Evolutionary conservation across 441 rosid genomes (phyloP).

Genomic region (Euphorbia celastroides): DNA sequence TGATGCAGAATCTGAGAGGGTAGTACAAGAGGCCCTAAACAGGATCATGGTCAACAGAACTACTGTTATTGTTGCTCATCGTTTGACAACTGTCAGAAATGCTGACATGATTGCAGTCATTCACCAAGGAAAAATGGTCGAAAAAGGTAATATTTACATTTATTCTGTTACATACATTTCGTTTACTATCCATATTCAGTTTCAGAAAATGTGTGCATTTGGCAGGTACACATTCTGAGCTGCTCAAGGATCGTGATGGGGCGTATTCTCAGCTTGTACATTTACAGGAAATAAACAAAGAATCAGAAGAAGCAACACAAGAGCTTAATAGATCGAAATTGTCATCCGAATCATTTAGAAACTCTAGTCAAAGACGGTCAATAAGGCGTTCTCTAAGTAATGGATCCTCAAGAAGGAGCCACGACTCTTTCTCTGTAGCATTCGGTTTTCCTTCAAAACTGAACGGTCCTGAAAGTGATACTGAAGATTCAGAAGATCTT

Average conservation of each 20-base stretch:
- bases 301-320: slow-evolving; percentile 24
- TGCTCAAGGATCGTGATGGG: slow-evolving; percentile 50
- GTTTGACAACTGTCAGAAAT: slow-evolving; percentile 62
- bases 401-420: slow-evolving; percentile 35
- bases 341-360: slow-evolving; percentile 18
- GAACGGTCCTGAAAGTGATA: slow-evolving; percentile 16
- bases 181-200: not conserved
- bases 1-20: slow-evolving; percentile 73
- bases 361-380: slow-evolving; percentile 36
- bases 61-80: slow-evolving; percentile 75
- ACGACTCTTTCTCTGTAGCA: slow-evolving; percentile 35
- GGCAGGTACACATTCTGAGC: slow-evolving; percentile 66
- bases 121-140: slow-evolving; percentile 67
- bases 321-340: slow-evolving; percentile 24
- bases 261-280: slow-evolving; percentile 57
- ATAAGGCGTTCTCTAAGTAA: slow-evolving; percentile 38
- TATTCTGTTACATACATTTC: not conserved
- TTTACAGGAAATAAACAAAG: slow-evolving; percentile 41
- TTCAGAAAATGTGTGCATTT: not conserved
- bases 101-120: slow-evolving; percentile 68
- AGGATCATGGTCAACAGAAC: slow-evolving; percentile 74
- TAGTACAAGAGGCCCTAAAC: slow-evolving; percentile 80
- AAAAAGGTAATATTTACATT: slow-evolving; percentile 44
- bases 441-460: slow-evolving; percentile 36
- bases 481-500: slow-evolving; percentile 18